Base-by-base conservation (phyloP, 1,139 yeast genomes). In the Hanseniaspora sp. region DNA sequence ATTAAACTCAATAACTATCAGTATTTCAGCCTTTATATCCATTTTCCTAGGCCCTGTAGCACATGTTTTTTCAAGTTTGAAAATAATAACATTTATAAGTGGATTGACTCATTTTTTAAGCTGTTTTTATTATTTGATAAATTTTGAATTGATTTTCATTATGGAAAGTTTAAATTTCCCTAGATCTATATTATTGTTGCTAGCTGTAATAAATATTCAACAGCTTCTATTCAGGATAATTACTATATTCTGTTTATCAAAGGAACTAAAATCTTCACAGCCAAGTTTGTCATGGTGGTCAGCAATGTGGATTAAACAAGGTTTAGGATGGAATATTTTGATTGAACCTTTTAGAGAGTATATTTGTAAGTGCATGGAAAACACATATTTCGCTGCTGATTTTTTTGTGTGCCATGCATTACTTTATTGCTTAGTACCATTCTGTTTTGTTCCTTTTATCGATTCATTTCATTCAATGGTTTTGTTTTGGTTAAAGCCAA, bases 261-360 rank as follows among this genome's bases (percentile, higher is more conserved):
- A 83, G 56, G 95, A 86, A 62, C 69, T 77, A 57, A 74, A 72
- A 45, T 77, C 74, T 57, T 81, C 78, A 57, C 69, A 69, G 40
- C 65, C 83, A 1, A 84, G 83, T 62, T 64, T 74, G 31, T 82
- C 90, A 0, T 87, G 95, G 95, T 87, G 95, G 95, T 77, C 86
- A 0, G 95, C 95, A 0, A 74, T 73, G 52, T 86, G 95, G 95
- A 64, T 74, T 43, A 70, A 69, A 12, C 74, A 77, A n/a, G 79
- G 77, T 1, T 68, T 82, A 41, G 86, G 88, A 0, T 75, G 79
- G 76, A 66, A 74, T 42, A 69, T 75, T 1, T 54, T 85, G 1
- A 72, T 82, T 0, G 94, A 85, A 61, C 88, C 92, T 0, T 51
- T 77, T 5, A 69, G 95, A 57, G 96, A 87, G 64, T 75, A 74